Percentiles rank a stretch among this genome's conserved stretches.
phyloP scores from a whole-genome alignment of 495 filamentous ascomycete genomes.

The Neurospora africana region DNA sequence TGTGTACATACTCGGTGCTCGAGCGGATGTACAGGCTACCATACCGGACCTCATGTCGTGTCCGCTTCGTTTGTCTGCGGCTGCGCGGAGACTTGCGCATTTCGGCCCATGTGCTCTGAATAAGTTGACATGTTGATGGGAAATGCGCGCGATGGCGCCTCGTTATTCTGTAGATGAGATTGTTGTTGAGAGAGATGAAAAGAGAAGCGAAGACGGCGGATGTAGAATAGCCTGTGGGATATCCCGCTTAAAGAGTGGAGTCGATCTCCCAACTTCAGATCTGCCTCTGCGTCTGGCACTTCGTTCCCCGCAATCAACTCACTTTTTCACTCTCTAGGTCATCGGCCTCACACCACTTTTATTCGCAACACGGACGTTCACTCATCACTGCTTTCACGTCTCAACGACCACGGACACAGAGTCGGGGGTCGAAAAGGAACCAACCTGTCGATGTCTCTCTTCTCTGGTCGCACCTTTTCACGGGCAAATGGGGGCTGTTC shows the following conservation, averaged over 20 bases:
- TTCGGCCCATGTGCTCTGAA: not conserved
- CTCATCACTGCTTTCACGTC: not conserved
- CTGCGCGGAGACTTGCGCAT: too few species aligned
- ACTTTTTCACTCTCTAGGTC: not conserved
- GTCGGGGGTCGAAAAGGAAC: slow-evolving; percentile 8
- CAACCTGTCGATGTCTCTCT: not conserved
- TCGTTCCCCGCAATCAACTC: too few species aligned
- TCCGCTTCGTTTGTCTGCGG: too few species aligned
- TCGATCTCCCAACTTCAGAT: not conserved
- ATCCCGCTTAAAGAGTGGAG: not conserved
- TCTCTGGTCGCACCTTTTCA: not conserved
- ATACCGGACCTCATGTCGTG: not conserved
- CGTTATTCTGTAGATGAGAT: not conserved
- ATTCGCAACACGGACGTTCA: not conserved
- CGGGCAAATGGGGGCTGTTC: not conserved
- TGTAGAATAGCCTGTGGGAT: not conserved
- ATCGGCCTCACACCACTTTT: not conserved
- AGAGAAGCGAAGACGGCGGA: not conserved
- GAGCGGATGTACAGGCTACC: not conserved
- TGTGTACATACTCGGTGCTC: not conserved
- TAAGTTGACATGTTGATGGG: too few species aligned
- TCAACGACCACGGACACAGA: not conserved
- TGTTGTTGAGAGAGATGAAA: not conserved
- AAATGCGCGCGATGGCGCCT: not conserved
- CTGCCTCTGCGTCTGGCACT: not conserved